phyloP scores from a whole-genome alignment of 192 early-diverging fungal species.

The Coemansia interrupta region DNA sequence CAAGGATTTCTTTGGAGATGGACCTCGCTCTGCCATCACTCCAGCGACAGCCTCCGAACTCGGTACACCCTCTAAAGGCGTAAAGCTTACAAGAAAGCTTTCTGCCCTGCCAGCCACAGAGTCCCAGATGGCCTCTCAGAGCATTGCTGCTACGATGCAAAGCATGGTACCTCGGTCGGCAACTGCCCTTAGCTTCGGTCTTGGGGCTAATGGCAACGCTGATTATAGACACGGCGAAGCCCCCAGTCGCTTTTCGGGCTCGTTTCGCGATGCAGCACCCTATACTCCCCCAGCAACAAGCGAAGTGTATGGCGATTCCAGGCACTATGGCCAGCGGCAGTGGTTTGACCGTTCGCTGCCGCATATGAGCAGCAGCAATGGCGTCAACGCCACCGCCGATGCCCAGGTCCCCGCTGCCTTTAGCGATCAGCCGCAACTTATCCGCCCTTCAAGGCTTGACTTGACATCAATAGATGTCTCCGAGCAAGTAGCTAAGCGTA shows the following conservation, averaged over 20 bases:
- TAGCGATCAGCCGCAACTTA: no score
- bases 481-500: no score
- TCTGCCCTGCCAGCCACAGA: constrained; percentile 19
- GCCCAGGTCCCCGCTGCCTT: no score
- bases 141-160: not conserved
- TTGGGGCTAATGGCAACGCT: not conserved
- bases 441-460: no score
- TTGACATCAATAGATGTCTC: no score
- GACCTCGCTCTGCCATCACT: constrained; percentile 10
- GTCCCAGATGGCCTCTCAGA: constrained; percentile 2
- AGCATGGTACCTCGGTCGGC: not conserved
- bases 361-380: no score
- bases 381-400: not conserved
- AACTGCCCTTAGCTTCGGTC: constrained; percentile 1
- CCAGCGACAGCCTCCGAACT: constrained; percentile 4
- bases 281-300: not conserved
- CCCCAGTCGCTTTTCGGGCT: not conserved
- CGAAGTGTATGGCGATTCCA: not conserved
- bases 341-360: not conserved
- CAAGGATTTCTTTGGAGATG: constrained; percentile 37
- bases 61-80: constrained; percentile 10
- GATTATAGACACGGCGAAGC: not conserved
- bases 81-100: constrained; percentile 30
- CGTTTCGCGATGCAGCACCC: not conserved
- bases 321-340: not conserved